Base-by-base conservation (phyloP, 2,329 filamentous ascomycete genomes). In the Ascochyta pisi region DNA sequence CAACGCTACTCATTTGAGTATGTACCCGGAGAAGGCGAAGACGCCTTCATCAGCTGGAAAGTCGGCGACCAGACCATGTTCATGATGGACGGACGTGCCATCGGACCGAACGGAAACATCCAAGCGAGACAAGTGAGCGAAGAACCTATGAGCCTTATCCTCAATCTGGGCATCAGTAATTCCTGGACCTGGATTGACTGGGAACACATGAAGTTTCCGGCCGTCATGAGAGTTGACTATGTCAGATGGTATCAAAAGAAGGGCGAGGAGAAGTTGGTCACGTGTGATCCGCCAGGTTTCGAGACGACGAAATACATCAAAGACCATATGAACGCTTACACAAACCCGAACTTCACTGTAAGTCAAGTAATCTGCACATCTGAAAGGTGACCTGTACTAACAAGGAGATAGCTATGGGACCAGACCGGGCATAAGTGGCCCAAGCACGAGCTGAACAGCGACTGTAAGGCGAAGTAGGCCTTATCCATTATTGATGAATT, bases 1-100 rank as follows among this genome's bases (percentile, higher is more conserved):
- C 83, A 85, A 62, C 82, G 79, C 45, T 85, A 82, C 66, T 79
- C 81, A 1, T 85, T 83, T 51, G 83, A 86, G 58, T 85, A 85
- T 57, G 73, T 70, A 0, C 82, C 83, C 1, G 83, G 83, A 4
- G 73, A 74, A 16, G 74, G 72, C 31, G 67, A 78, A 57, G 75
- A 80, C 13, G 73, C 76, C 0, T 74, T 78, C 54, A 80, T 85
- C 49, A 75, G 77, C 7, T 85, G 83, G 83, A 81, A 79, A 57
- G 78, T 84, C 3, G 82, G 80, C 13, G 79, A 81, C 22, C 69
- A 81, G 26, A 78, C 78, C 48, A 81, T 79, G 43, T 83, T 82
- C 72, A 76, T 77, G 57, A 76, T 85, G 68, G 80, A 83, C 57
- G 82, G 79, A 13, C 74, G 80, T 31, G 78, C 82, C 3, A 78